Base-by-base conservation (phyloP, 352 stramenopile species). In the Globisporangium heterothallicum region DNA sequence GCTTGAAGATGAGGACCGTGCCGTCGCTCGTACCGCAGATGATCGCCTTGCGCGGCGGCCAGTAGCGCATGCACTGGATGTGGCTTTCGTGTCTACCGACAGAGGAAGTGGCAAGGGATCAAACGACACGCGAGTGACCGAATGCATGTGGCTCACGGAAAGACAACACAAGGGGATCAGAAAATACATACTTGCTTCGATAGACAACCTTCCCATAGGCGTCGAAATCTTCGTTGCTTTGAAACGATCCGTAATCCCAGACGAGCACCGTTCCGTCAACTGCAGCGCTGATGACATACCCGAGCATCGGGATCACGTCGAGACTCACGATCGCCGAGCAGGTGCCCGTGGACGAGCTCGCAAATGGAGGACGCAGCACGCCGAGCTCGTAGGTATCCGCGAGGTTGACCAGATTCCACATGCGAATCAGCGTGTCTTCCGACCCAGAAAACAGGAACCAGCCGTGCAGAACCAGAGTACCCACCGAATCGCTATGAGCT, bases 391-490 rank as follows among this genome's bases (percentile, higher is more conserved):
- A 92, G 13, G 70, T 59, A 22, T 74, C 57, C 7, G 55, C 22
- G 8, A 71, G 46, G 16, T 74, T 53, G 13, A 82, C 53, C 21
- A 78, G 58, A 47, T 92, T 92, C 80, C 75, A 92, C 45, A 92
- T 83, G 5, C 64, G 61, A 44, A 92, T 46, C 1, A 72, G 58
- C 10, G 59, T 58, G 42, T 92, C 80, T 13, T 92, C 80, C 1
- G 80, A 92, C 16, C 78, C 74, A 0, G 80, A 88, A 59, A 87
- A 86, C n/a, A 92, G 58, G 50, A 92, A 86, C 40, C 72, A 84
- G 3, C 78, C 80, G 40, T 89, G 77, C 21, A 82, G 48, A 0
- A 53, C 59, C n/a, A 92, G 61, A 22, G 71, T 72, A 6, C 63
- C 68, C 21, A 89, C 61, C 7, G 63, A 52, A 10, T 92, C 75